These are phyloP conservation scores for Aspergillus thermomutatus DNA, from an alignment of 2,329 filamentous ascomycete genomes.

Conservation along the genomic window DNA sequence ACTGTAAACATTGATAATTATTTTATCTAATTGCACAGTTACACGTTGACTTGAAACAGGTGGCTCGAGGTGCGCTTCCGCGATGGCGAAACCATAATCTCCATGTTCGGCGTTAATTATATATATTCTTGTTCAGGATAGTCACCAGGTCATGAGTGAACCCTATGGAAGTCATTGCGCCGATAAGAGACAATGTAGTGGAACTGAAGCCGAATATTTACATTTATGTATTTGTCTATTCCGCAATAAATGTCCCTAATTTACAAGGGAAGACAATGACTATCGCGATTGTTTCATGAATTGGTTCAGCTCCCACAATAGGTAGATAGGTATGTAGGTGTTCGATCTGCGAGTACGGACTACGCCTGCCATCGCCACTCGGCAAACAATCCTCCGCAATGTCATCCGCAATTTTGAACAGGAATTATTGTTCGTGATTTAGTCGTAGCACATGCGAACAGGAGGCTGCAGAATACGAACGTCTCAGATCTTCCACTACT, in stretches of 20 bases:
- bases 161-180: no score
- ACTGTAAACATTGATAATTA: background rate
- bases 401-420: background rate
- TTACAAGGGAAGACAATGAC: background rate
- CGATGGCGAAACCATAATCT: no score
- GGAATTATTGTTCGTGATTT: background rate
- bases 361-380: background rate
- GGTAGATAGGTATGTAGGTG: no score
- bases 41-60: background rate
- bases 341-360: no score
- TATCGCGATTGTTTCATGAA: background rate
- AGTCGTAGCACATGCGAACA: background rate
- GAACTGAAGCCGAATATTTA: no score
- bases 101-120: background rate
- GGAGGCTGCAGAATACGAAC: background rate
- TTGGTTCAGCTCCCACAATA: background rate
- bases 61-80: background rate
- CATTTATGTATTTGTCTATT: no score
- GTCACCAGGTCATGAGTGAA: background rate
- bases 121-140: background rate
- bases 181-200: no score
- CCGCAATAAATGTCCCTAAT: background rate
- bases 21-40: background rate
- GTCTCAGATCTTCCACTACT: background rate
- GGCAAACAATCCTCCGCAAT: background rate